Evolutionary conservation across 352 stramenopile genomes (phyloP).

Genomic region (Globisporangium mamillatum): DNA sequence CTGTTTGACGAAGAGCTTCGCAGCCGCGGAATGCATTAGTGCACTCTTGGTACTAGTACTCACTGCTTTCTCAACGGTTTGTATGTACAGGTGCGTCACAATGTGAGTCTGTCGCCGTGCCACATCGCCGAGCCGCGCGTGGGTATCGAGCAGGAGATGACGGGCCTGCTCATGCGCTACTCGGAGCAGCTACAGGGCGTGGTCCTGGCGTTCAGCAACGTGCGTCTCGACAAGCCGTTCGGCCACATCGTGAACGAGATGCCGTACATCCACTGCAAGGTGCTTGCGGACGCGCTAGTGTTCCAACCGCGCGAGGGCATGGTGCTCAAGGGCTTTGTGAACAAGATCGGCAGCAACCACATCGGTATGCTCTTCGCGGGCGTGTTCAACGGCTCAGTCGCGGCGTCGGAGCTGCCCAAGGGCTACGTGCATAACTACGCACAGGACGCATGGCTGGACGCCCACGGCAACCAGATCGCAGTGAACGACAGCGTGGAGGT

Average conservation of each 20-base stretch:
- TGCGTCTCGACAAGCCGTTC: constrained; percentile 50
- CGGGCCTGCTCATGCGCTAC: constrained; percentile 74
- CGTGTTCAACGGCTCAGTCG: constrained; percentile 82
- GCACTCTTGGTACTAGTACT: background rate
- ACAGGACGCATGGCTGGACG: constrained; percentile 65
- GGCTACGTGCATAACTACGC: constrained; percentile 81
- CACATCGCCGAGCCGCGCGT: constrained; percentile 61
- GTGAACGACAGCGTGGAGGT: constrained; percentile 67
- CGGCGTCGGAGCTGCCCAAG: constrained; percentile 66
- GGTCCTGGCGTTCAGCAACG: constrained; percentile 68
- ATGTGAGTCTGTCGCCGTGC: constrained; percentile 71
- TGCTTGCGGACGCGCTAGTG: constrained; percentile 65
- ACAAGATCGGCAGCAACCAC: constrained; percentile 88
- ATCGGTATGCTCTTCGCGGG: constrained; percentile 79
- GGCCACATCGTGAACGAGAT: constrained; percentile 83
- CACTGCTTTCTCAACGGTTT: background rate
- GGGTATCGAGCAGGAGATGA: constrained; percentile 77
- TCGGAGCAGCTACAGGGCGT: constrained; percentile 72
- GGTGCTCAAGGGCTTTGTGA: constrained; percentile 57
- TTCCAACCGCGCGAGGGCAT: constrained; percentile 72
- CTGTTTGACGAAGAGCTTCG: background rate
- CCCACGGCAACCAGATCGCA: constrained; percentile 52
- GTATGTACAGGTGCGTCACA: constrained; percentile 44
- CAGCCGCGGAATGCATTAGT: background rate
- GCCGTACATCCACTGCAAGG: constrained; percentile 81